Evolutionary conservation across 805 yeast species (phyloP).

Genomic region (Grigorovia humatica): DNA sequence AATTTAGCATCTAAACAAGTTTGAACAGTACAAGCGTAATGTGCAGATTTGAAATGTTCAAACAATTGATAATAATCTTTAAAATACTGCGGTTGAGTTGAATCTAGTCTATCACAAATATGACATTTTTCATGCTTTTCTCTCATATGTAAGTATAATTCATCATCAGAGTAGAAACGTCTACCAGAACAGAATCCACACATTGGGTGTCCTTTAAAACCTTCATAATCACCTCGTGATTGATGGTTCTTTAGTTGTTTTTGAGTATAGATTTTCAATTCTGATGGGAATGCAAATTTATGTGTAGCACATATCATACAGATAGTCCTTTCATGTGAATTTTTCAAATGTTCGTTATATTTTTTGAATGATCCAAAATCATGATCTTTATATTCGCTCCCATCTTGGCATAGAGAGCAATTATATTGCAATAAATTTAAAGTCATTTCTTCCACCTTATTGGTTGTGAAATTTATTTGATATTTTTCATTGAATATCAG

Average conservation of each 20-base stretch:
- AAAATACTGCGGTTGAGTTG: slow-evolving; percentile 62
- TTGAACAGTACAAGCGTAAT: slow-evolving; percentile 67
- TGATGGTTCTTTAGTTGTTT: slow-evolving; percentile 63
- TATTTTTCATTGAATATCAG: slow-evolving; percentile 31
- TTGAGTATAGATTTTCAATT: slow-evolving; percentile 50
- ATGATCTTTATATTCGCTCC: slow-evolving; percentile 14
- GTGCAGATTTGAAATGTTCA: slow-evolving; percentile 62
- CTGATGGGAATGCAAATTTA: slow-evolving; percentile 68
- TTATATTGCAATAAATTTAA: slow-evolving; percentile 40
- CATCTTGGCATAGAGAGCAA: slow-evolving; percentile 42
- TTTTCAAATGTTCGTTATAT: slow-evolving; percentile 53
- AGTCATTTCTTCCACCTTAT: slow-evolving; percentile 38
- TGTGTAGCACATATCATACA: slow-evolving; percentile 73
- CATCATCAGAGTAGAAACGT: slow-evolving; percentile 83
- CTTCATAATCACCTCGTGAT: slow-evolving; percentile 48
- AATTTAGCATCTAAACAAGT: slow-evolving; percentile 80
- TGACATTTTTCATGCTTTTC: slow-evolving; percentile 82
- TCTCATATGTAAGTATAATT: slow-evolving; percentile 69
- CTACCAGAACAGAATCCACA: slow-evolving; percentile 71
- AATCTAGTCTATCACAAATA: slow-evolving; percentile 66
- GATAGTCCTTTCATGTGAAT: slow-evolving; percentile 49
- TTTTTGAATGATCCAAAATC: slow-evolving; percentile 42
- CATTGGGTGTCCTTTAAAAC: slow-evolving; percentile 75
- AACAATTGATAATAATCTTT: slow-evolving; percentile 64
- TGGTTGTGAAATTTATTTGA: slow-evolving; percentile 51